Evolutionary conservation across 2,329 filamentous ascomycete genomes (phyloP).

Genomic region (Beauveria brongniartii): DNA sequence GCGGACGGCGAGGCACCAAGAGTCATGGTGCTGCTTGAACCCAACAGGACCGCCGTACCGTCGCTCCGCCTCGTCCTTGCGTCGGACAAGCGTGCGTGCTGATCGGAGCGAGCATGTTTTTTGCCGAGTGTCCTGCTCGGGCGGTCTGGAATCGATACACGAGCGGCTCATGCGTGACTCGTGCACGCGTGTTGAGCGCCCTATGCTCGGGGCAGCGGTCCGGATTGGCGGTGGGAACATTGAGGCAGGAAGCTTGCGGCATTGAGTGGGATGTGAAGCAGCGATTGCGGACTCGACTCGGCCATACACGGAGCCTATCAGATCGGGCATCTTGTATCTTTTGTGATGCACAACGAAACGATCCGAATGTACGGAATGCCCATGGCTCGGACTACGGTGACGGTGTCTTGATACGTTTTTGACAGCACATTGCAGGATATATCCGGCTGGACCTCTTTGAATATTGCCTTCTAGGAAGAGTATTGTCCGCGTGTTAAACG

Average conservation of each 20-base stretch:
- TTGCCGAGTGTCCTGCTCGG: background rate
- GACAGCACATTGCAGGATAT: background rate
- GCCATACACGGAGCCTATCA: background rate
- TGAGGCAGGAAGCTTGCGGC: background rate
- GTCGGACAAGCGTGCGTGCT: conserved; percentile 5
- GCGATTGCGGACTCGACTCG: background rate
- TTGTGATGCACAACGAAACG: background rate
- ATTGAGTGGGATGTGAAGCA: background rate
- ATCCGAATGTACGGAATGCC: background rate
- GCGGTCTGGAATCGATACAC: conserved; percentile 7
- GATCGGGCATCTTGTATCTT: background rate
- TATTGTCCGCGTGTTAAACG: background rate
- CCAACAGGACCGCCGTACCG: background rate
- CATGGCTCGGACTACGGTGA: background rate
- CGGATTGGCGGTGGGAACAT: background rate
- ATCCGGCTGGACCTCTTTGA: background rate
- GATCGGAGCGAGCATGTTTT: conserved; percentile 9
- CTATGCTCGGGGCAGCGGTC: conserved; percentile 13
- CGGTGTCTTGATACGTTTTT: background rate
- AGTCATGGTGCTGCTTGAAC: background rate
- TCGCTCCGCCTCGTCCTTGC: conserved; percentile 9
- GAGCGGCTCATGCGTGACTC: conserved; percentile 16
- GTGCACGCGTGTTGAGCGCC: conserved; percentile 13
- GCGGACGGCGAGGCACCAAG: background rate
- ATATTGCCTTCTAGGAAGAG: background rate